Percentiles rank a stretch among this genome's conserved stretches.
These are phyloP conservation scores for Bacidia gigantensis DNA, from an alignment of 495 filamentous ascomycete genomes.

Conservation along the genomic window DNA sequence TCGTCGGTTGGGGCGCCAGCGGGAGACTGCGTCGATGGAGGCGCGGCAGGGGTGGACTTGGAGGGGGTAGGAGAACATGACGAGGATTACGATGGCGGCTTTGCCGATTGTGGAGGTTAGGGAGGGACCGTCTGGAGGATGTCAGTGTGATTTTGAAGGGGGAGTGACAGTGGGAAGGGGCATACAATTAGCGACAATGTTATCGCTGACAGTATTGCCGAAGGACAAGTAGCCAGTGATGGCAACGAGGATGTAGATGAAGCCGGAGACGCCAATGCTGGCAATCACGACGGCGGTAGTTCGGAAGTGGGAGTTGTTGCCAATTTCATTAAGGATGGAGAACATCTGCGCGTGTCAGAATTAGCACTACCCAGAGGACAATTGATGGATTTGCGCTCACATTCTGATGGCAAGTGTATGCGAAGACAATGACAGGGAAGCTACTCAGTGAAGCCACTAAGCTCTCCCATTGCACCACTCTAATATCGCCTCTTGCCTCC, in stretches of 20 bases:
- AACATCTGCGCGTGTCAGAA: constrained; percentile 61
- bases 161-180: not conserved
- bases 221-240: constrained; percentile 94
- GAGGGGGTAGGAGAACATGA: constrained; percentile 92
- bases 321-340: constrained; percentile 90
- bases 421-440: constrained; percentile 91
- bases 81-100: constrained; percentile 88
- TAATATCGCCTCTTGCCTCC: constrained; percentile 55
- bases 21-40: constrained; percentile 78
- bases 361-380: too few species aligned
- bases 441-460: constrained; percentile 65
- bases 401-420: constrained; percentile 97
- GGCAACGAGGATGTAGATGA: constrained; percentile 78
- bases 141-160: not conserved
- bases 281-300: constrained; percentile 67
- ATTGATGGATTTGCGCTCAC: constrained; percentile 31
- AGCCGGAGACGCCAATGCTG: constrained; percentile 68
- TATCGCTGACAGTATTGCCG: constrained; percentile 71
- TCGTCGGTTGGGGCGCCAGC: constrained; percentile 63
- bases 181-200: constrained; percentile 86
- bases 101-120: constrained; percentile 80
- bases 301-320: constrained; percentile 66
- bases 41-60: constrained; percentile 93
- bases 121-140: constrained; percentile 49
- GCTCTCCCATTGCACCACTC: constrained; percentile 63